phyloP scores from a whole-genome alignment of 768 basidiomycete species.

The Tephrocybe sp. region DNA sequence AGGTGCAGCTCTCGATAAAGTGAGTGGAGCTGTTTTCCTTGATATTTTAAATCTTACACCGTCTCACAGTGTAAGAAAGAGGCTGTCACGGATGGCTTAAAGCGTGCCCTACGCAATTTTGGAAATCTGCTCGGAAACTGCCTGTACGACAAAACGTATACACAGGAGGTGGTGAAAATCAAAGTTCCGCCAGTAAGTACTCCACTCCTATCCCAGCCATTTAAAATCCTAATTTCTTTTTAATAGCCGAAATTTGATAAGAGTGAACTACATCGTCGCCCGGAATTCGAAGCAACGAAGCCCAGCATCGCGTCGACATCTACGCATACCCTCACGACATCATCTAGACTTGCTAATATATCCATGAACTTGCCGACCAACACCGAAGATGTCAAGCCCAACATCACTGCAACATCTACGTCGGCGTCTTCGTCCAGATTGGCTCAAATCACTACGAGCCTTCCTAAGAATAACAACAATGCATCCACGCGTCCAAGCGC shows the following conservation, averaged over 20 bases:
- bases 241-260: constrained; percentile 67
- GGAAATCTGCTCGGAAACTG: constrained; percentile 96
- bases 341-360: constrained; percentile 16
- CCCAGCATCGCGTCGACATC: constrained; percentile 21
- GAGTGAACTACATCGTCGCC: constrained; percentile 64
- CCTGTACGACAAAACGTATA: constrained; percentile 92
- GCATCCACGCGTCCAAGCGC: constrained; percentile 13
- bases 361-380: neutral
- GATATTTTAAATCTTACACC: neutral
- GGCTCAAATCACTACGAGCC: constrained; percentile 3
- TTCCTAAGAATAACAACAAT: constrained; percentile 1
- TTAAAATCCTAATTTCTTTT: neutral
- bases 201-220: neutral
- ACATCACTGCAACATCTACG: constrained; percentile 2
- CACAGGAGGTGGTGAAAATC: constrained; percentile 83
- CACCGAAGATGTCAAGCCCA: constrained; percentile 2
- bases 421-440: constrained; percentile 14
- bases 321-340: neutral
- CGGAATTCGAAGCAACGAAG: constrained; percentile 60
- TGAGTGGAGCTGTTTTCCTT: constrained; percentile 32
- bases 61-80: constrained; percentile 89
- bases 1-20: constrained; percentile 89
- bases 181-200: constrained; percentile 78
- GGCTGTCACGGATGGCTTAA: constrained; percentile 92
- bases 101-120: constrained; percentile 88